Evolutionary conservation across 2,329 filamentous ascomycete genomes (phyloP).

Genomic region (Esteya vermicola): DNA sequence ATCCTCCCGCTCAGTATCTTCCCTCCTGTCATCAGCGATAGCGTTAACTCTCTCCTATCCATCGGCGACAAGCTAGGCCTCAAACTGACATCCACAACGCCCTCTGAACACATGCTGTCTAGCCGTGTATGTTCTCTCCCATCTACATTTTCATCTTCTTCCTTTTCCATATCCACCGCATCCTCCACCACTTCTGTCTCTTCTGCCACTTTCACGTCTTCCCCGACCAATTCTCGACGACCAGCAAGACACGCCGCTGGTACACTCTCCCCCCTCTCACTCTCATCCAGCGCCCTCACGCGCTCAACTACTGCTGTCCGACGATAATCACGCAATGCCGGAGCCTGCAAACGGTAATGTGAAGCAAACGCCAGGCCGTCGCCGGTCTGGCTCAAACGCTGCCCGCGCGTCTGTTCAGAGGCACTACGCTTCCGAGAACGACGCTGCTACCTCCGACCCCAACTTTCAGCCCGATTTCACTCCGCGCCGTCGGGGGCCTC

Average conservation of each 20-base stretch:
- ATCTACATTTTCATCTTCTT: too few species aligned
- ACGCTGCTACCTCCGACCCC: slow-evolving; percentile 22
- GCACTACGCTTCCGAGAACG: slow-evolving; percentile 46
- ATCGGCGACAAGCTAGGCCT: neutral
- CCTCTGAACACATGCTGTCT: too few species aligned
- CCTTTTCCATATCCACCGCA: too few species aligned
- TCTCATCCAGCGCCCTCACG: slow-evolving; percentile 1
- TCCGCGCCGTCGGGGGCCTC: slow-evolving; percentile 2
- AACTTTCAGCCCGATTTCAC: slow-evolving; percentile 19
- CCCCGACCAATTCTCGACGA: too few species aligned
- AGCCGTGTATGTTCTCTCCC: too few species aligned
- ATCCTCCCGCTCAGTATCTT: neutral
- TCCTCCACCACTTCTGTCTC: too few species aligned
- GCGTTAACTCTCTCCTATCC: neutral
- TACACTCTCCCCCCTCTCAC: neutral
- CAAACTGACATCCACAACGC: too few species aligned
- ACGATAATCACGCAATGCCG: slow-evolving; percentile 17
- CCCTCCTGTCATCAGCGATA: neutral
- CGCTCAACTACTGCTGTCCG: neutral
- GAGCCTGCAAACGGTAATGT: slow-evolving; percentile 10
- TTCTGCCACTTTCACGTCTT: too few species aligned
- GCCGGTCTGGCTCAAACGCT: slow-evolving; percentile 24
- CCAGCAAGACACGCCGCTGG: too few species aligned
- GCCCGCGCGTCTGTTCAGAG: slow-evolving; percentile 27
- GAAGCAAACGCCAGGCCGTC: slow-evolving; percentile 23